A percentile compares a stretch with the other conserved stretches of the same genome.
phyloP scores from a whole-genome alignment of 768 basidiomycete genomes.

The Leucocoprinus birnbaumii region DNA sequence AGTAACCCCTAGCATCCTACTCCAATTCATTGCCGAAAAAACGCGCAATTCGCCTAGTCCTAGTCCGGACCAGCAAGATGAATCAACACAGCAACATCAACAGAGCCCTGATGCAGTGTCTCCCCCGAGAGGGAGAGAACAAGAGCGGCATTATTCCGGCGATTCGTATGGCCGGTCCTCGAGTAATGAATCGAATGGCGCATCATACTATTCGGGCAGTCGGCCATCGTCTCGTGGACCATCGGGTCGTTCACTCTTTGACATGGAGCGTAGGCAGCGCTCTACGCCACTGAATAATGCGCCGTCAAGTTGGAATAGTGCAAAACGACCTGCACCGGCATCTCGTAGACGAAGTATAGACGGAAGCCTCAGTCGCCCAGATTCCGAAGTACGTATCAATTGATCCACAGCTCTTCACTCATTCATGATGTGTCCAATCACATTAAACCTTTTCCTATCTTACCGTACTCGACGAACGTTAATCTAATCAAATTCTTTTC shows the following conservation, averaged over 20 bases:
- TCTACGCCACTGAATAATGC: constrained; percentile 59
- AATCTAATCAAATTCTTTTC: constrained; percentile 7
- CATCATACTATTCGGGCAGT: constrained; percentile 38
- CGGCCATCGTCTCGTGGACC: constrained; percentile 53
- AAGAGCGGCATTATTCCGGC: constrained; percentile 16
- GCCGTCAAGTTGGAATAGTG: constrained; percentile 65
- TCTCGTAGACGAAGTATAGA: constrained; percentile 72
- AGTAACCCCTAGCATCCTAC: constrained; percentile 64
- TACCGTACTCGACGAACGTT: background rate
- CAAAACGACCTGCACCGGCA: constrained; percentile 65
- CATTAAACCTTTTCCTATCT: background rate
- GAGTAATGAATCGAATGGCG: constrained; percentile 51
- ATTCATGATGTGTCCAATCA: background rate
- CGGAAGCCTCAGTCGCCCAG: constrained; percentile 55
- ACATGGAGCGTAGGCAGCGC: constrained; percentile 66
- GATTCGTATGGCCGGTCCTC: constrained; percentile 41
- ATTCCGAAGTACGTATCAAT: constrained; percentile 60
- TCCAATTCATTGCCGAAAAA: constrained; percentile 62
- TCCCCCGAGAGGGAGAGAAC: constrained; percentile 34
- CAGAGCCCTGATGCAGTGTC: constrained; percentile 18
- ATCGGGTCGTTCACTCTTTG: constrained; percentile 57
- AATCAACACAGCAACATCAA: constrained; percentile 3
- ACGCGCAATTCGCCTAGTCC: constrained; percentile 44
- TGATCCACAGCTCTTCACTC: background rate
- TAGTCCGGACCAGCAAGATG: constrained; percentile 34